Conservation (phyloP, 2,329 filamentous ascomycete species). For the Parastagonospora avenae region DNA sequence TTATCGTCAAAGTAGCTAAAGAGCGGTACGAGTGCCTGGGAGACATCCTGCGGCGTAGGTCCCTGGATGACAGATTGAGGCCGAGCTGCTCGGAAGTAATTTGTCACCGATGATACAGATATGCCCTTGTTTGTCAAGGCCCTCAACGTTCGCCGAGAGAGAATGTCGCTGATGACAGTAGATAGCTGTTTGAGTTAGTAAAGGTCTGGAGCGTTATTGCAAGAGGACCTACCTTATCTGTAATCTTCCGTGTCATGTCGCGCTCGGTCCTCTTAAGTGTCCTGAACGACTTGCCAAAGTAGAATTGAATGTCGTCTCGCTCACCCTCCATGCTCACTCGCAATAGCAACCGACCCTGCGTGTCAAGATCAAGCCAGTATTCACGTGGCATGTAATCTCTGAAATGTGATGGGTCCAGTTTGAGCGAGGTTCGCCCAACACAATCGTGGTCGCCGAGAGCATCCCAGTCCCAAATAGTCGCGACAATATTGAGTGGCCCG, state of each 20-base stretch:
- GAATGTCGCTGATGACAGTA: slow-evolving; percentile 85
- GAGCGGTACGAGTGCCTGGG: slow-evolving; percentile 79
- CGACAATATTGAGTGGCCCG: slow-evolving; percentile 89
- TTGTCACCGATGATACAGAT: slow-evolving; percentile 74
- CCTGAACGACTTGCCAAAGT: slow-evolving; percentile 96
- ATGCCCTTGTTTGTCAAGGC: slow-evolving; percentile 75
- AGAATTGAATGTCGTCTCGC: slow-evolving; percentile 96
- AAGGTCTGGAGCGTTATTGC: not conserved
- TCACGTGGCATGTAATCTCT: slow-evolving; percentile 93
- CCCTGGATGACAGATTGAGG: slow-evolving; percentile 57
- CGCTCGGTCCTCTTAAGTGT: slow-evolving; percentile 93
- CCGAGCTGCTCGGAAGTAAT: slow-evolving; percentile 60
- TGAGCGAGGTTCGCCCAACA: slow-evolving; percentile 93
- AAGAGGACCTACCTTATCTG: slow-evolving; percentile 76
- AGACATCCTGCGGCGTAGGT: slow-evolving; percentile 74
- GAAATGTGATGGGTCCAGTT: slow-evolving; percentile 97
- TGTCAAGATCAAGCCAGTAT: slow-evolving; percentile 97
- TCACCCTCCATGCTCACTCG: slow-evolving; percentile 99
- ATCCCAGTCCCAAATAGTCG: slow-evolving; percentile 98
- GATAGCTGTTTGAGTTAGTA: slow-evolving; percentile 67
- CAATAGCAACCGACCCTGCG: slow-evolving; percentile 85
- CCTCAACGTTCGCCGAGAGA: slow-evolving; percentile 81
- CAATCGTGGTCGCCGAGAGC: slow-evolving; percentile 97
- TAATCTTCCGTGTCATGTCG: slow-evolving; percentile 98
- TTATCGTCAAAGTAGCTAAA: slow-evolving; percentile 98